A percentile compares a stretch with the other conserved stretches of the same genome.
Evolutionary conservation across 331 rosid species (phyloP).

Genomic region (Prunus yedoensis): DNA sequence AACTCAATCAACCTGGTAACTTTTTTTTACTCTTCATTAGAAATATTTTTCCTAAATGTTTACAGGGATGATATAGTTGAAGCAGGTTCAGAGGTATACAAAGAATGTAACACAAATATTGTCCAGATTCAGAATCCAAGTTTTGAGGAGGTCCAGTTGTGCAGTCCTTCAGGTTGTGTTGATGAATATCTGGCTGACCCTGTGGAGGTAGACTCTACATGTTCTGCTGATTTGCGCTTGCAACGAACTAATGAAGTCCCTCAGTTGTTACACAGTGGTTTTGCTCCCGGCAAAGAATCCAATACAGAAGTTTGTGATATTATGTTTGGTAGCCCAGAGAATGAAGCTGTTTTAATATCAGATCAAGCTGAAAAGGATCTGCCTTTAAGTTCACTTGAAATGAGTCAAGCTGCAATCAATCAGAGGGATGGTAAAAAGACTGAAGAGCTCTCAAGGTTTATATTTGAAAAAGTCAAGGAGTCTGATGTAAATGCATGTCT

Average conservation of each 20-base stretch:
- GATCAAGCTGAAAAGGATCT: conserved; percentile 5
- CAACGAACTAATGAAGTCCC: background rate
- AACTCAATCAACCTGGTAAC: background rate
- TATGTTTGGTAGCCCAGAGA: background rate
- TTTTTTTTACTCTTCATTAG: background rate
- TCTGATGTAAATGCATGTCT: background rate
- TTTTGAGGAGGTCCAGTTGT: conserved; percentile 19
- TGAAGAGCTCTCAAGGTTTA: background rate
- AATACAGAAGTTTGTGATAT: background rate
- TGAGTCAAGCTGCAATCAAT: background rate
- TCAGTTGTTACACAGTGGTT: background rate
- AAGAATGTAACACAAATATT: conserved; percentile 5
- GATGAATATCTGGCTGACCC: conserved; percentile 16
- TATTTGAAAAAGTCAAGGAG: background rate
- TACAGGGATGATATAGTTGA: conserved; percentile 18
- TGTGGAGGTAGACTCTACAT: background rate
- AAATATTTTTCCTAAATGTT: background rate
- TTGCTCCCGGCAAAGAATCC: background rate
- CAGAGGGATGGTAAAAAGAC: background rate
- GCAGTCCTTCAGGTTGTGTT: background rate
- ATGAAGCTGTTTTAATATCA: background rate
- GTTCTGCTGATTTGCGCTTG: background rate
- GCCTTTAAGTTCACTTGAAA: conserved; percentile 4
- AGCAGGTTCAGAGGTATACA: conserved; percentile 12
- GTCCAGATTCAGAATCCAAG: conserved; percentile 6